Conservation (phyloP, 768 basidiomycete species). For the Mycena venus region DNA sequence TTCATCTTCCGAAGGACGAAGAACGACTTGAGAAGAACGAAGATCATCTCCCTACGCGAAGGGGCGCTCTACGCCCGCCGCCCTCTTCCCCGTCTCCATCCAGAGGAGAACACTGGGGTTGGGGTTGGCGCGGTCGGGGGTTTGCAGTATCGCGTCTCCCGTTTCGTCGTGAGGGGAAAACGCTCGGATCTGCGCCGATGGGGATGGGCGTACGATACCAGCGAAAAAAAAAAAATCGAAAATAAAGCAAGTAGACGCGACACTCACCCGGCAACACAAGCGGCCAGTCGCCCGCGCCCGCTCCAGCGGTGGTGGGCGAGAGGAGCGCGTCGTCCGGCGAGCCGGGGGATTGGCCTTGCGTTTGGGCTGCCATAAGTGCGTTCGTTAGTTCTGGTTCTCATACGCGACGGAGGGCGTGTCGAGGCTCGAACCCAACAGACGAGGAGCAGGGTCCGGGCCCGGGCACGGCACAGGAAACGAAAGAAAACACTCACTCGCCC, state of each 20-base stretch:
- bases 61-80: no score
- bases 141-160: background rate
- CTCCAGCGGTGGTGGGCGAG: slow-evolving; percentile 8
- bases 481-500: slow-evolving; percentile 43
- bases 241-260: background rate
- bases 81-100: no score
- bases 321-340: slow-evolving; percentile 28
- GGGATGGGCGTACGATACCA: no score
- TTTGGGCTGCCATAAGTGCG: background rate
- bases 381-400: background rate
- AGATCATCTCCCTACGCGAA: no score
- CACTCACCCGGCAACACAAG: slow-evolving; percentile 28
- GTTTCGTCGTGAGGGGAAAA: no score
- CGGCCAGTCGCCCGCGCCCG: slow-evolving; percentile 26
- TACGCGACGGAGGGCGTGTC: no score
- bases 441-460: no score
- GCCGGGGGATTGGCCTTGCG: slow-evolving; percentile 9
- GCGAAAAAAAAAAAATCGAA: background rate
- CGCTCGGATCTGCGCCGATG: no score
- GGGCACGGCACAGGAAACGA: no score
- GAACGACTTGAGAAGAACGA: no score
- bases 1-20: no score
- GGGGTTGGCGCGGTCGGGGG: background rate
- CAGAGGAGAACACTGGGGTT: background rate
- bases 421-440: no score